Base-by-base conservation (phyloP, 208 protist genomes). In the Trypanosoma platydactyli region DNA sequence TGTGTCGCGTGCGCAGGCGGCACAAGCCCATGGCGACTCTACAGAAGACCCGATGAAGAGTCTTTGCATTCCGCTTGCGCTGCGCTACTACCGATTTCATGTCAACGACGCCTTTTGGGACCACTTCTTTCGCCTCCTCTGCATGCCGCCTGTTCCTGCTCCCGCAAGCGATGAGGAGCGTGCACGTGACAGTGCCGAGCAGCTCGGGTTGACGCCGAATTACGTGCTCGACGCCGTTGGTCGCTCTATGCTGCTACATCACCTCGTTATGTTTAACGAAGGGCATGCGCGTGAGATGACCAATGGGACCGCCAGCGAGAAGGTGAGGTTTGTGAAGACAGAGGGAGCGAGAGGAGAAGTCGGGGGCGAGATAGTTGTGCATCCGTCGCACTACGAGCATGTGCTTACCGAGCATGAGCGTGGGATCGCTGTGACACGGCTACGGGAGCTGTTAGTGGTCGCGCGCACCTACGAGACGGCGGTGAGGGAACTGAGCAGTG, bases 221-320 rank as follows among this genome's bases (percentile, higher is more conserved):
- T 71, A 94, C 76, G 77, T 94, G 25, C 70, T 91, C 46, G 88
- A 94, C 61, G 88, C 88, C 22, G 76, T 94, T 30, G 88, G 85
- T n/a, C 82, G 88, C 30, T 88, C 83, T 48, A 90, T 94, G 79
- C 50, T 94, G 76, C 79, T 94, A 54, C 88, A 94, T 62, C 88
- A 94, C 65, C 72, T 94, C 41, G 64, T 90, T 27, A 45, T 79
- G 45, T 79, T 81, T 57, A 76, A 83, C 15, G 88, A 91, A 50
- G 79, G 68, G 52, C 84, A 84, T 3, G 65, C 84, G 38, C 71
- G 79, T 38, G 83, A 94, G 58, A 91, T 94, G 52, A 75, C 73
- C 57, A 79, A 38, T 41, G 84, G 84, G 15, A 71, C 62, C 3
- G 76, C 89, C 11, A 77, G 52, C 12, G 61, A 81, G 16, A 75